Evolutionary conservation across 306 rosid genomes (phyloP), one percentile per base, ranked within the genome.

Genomic region (Argentina anserina): DNA sequence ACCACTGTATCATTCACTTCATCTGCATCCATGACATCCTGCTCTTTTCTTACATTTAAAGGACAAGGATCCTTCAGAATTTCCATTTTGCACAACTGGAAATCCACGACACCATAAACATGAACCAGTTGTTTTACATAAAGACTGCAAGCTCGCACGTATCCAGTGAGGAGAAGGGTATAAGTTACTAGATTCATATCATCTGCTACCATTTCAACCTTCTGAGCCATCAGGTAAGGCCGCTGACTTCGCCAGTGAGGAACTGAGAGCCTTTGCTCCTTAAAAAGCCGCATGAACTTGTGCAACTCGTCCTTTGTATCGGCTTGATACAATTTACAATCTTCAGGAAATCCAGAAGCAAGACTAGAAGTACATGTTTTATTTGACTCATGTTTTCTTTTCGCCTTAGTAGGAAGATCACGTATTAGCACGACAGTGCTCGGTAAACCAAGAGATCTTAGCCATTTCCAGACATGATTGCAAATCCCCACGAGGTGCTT

Each of bases 61-160:
- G 93, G 95, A 86, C 53, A 69, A 11, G 97, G 99, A 67, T 94
- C 99, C 81, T 84, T 91, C 58, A 94, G 84, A 80, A 86, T 73
- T 79, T 94, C 97, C 65, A 91, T 83, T 84, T 83, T 90, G 53
- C 70, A 58, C 84, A 94, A 66, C 75, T 89, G 96, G 78, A 89
- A 94, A 83, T 94, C 99, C 45, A 97, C 99, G 26, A 88, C 96
- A 68, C 97, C 99, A 75, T 97, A 85, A 67, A 94, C 88, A 84
- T 94, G 99, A 75, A 94, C 96, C 96, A 91, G 85, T 81, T 94
- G 97, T 81, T 94, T 91, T 83, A 88, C 99, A 29, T 95, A 88
- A 68, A 94, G 88, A 86, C 56, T 87, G 73, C 61, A 83, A 77
- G 83, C 83, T 55, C 88, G 91, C 49, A 94, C 73, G 79, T 89